These are phyloP conservation scores for Aphanoascus verrucosus DNA, from an alignment of 2,329 filamentous ascomycete species.

Conservation along the genomic window DNA sequence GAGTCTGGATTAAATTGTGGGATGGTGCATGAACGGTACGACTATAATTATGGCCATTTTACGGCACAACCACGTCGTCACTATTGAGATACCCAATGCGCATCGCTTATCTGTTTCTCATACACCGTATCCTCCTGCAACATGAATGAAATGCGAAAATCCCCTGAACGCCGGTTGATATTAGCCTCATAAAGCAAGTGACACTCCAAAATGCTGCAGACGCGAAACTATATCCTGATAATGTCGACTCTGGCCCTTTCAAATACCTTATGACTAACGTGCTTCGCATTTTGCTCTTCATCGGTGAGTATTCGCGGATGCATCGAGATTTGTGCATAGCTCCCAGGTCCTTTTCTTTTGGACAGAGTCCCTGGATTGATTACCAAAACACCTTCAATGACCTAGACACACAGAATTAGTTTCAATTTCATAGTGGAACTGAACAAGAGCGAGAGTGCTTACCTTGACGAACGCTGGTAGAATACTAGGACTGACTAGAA, in stretches of 20 bases:
- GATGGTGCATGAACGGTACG: no score
- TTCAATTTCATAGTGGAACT: background rate
- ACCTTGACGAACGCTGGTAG: constrained; percentile 84
- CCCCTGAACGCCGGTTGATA: background rate
- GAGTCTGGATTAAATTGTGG: background rate
- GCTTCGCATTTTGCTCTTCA: constrained; percentile 46
- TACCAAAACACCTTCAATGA: constrained; percentile 77
- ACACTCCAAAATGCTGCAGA: background rate
- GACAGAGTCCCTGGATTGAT: constrained; percentile 85
- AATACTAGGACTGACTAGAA: constrained; percentile 71
- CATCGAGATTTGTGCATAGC: constrained; percentile 69
- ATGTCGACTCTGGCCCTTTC: constrained; percentile 80
- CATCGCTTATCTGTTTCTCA: background rate
- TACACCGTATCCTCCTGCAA: background rate
- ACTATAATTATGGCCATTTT: no score
- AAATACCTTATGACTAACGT: constrained; percentile 65
- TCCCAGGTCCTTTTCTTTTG: constrained; percentile 73
- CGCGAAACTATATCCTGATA: constrained; percentile 52
- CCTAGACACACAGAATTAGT: constrained; percentile 41
- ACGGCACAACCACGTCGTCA: no score
- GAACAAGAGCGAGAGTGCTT: constrained; percentile 18
- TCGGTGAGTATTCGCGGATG: constrained; percentile 53
- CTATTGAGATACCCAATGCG: background rate
- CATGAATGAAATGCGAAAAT: no score
- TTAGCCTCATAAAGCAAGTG: background rate